These are phyloP conservation scores for Porphyrellus cyaneotinctus DNA, from an alignment of 768 basidiomycete species.

Conservation along the genomic window DNA sequence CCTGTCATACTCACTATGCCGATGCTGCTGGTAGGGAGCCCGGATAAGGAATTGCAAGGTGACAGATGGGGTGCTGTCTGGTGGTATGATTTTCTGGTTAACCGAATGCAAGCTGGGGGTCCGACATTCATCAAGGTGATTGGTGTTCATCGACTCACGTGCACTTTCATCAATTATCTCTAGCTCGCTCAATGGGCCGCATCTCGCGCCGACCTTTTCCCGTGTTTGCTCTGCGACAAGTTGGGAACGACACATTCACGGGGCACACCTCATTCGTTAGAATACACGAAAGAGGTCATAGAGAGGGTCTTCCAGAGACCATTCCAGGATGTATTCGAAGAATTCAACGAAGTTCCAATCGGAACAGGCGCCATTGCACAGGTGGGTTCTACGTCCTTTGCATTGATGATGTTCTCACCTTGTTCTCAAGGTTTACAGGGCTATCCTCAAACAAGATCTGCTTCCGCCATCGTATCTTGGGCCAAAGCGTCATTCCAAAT, in stretches of 20 bases:
- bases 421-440: slow-evolving; percentile 72
- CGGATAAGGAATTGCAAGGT: slow-evolving; percentile 52
- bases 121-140: slow-evolving; percentile 95
- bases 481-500: slow-evolving; percentile 58
- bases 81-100: slow-evolving; percentile 93
- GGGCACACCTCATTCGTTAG: slow-evolving; percentile 74
- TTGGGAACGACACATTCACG: slow-evolving; percentile 87
- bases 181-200: slow-evolving; percentile 99
- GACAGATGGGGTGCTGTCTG: slow-evolving; percentile 92
- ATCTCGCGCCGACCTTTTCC: slow-evolving; percentile 91
- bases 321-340: slow-evolving; percentile 87
- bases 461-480: slow-evolving; percentile 81
- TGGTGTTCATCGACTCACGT: slow-evolving; percentile 2
- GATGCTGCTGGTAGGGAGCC: slow-evolving; percentile 70
- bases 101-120: slow-evolving; percentile 90
- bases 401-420: neutral
- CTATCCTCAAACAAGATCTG: slow-evolving; percentile 76
- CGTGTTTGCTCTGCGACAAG: slow-evolving; percentile 75
- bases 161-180: slow-evolving; percentile 5
- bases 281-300: slow-evolving; percentile 76
- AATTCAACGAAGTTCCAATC: slow-evolving; percentile 82
- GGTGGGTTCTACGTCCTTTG: slow-evolving; percentile 26
- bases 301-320: slow-evolving; percentile 78
- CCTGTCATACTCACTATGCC: slow-evolving; percentile 84
- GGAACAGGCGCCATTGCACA: slow-evolving; percentile 99